Conservation (phyloP, 1,139 yeast species). For the Arxiozyma slooffiae region DNA sequence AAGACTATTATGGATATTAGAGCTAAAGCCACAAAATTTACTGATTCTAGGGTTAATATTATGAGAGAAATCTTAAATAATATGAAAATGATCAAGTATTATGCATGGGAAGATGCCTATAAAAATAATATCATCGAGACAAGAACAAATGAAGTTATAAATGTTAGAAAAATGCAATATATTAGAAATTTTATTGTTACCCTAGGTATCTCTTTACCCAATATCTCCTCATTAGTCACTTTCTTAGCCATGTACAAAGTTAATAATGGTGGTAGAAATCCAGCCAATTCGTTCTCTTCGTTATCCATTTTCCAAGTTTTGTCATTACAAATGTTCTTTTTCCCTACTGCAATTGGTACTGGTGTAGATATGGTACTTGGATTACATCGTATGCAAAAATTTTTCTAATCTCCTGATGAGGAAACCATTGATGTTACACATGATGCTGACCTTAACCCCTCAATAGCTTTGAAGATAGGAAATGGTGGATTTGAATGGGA, state of each 20-base stretch:
- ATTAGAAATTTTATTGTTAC: conserved; percentile 53
- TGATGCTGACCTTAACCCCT: conserved; percentile 11
- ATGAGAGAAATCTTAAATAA: conserved; percentile 45
- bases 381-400: conserved; percentile 46
- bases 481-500: conserved; percentile 67
- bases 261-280: conserved; percentile 39
- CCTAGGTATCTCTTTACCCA: conserved; percentile 49
- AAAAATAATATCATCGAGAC: conserved; percentile 36
- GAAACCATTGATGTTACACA: conserved; percentile 18
- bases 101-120: conserved; percentile 56
- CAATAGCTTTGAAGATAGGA: conserved; percentile 39
- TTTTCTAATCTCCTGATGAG: conserved; percentile 38
- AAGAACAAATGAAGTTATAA: conserved; percentile 40
- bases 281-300: conserved; percentile 74
- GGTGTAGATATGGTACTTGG: conserved; percentile 64
- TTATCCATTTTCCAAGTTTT: conserved; percentile 63
- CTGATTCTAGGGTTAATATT: conserved; percentile 42
- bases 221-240: conserved; percentile 60
- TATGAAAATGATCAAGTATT: conserved; percentile 45
- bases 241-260: conserved; percentile 60
- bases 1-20: conserved; percentile 38
- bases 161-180: conserved; percentile 42
- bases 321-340: conserved; percentile 61
- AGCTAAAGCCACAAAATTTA: conserved; percentile 37
- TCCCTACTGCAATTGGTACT: conserved; percentile 49